These are phyloP conservation scores for Solanum hybrid DNA, from an alignment of 305 asterid genomes.

Conservation along the genomic window DNA sequence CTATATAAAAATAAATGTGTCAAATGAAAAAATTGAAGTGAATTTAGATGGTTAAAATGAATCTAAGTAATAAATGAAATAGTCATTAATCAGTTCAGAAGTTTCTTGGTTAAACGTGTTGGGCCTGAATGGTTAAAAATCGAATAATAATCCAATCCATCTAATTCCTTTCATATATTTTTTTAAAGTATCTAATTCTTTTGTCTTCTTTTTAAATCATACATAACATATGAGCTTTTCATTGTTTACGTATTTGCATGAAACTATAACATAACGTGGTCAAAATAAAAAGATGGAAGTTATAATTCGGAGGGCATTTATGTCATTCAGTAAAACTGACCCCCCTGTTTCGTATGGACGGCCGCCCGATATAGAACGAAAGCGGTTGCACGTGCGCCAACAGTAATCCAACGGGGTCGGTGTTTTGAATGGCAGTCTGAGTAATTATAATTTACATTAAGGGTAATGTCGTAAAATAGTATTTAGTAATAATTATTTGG, in stretches of 20 bases:
- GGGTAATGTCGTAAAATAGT: not conserved
- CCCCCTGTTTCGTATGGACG: not conserved
- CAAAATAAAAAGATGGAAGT: not conserved
- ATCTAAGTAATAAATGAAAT: too few relatives aligned
- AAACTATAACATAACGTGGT: not conserved
- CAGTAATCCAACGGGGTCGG: conserved; percentile 1
- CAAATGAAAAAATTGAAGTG: not conserved
- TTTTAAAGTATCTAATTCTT: not conserved
- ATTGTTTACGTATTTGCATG: not conserved
- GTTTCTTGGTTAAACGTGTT: too few relatives aligned
- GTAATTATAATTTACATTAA: not conserved
- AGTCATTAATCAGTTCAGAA: not conserved
- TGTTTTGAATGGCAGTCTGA: not conserved
- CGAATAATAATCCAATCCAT: not conserved
- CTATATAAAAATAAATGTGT: not conserved
- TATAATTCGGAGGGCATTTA: not conserved
- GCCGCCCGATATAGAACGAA: not conserved
- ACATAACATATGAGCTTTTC: not conserved
- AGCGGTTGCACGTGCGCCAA: not conserved
- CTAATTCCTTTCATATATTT: not conserved
- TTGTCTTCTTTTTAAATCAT: not conserved
- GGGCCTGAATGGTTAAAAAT: not conserved
- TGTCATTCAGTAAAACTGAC: not conserved
- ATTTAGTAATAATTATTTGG: not conserved
- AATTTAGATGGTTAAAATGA: too few relatives aligned